Evolutionary conservation across 2,329 filamentous ascomycete genomes (phyloP), one percentile per base, ranked within the genome.

Genomic region (Helotiales sp.): DNA sequence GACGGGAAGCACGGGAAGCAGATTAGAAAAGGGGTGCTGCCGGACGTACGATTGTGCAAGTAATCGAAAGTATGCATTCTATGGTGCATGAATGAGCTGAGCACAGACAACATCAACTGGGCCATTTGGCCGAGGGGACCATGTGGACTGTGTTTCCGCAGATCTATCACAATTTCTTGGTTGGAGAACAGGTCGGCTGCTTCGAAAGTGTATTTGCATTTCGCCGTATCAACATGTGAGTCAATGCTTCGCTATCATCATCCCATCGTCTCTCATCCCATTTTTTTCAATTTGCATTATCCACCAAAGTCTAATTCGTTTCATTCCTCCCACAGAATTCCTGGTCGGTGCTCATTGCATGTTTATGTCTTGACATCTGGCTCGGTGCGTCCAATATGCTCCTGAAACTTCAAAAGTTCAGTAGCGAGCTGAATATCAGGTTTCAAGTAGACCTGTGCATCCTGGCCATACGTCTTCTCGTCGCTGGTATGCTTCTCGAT

Each of bases 401-500:
- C 90, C 81, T 97, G 90, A 76, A 99, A 88, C 81, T 93, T 92
- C 72, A 99, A 81, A 59, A 99, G 80, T 54, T 88, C 84, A 2
- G 91, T 89, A 22, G 93, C 91, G 67, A 96, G 84, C 72, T 88
- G 83, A 70, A 99, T 91, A 72, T 96, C 91, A 57, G 91, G 89
- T 80, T 90, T 89, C 69, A 99, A 82, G 80, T 96, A 99, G 58
- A 93, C 92, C 77, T 99, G 95, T 13, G 93, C 92, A 74, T 96
- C 91, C 70, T 89, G 74, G 58, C 80, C 84, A 71, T 95, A 96
- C 59, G 86, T 92, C 61, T 83, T 86, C 61, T 86, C 80, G 71
- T 98, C 91, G 63, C 79, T 84, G 75, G 90, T 93, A 80, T 98
- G 90, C 81, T 95, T 93, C 84, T 99, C 95, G 66, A 99, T 88